Evolutionary conservation across 2,329 filamentous ascomycete species (phyloP).

Genomic region (Fusarium anthophilum): DNA sequence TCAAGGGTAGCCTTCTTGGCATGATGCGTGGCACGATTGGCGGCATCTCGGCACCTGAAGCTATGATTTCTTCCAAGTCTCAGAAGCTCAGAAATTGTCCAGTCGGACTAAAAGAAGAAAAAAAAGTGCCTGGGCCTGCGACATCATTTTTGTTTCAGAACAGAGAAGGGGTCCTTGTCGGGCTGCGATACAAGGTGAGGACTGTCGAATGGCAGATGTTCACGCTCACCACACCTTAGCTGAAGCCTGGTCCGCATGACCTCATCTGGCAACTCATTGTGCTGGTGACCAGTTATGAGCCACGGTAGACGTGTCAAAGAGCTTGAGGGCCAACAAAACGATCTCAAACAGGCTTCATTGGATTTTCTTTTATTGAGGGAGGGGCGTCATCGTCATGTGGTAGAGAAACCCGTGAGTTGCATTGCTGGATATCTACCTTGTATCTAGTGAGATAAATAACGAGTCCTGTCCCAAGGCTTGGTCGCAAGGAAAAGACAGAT

Average conservation of each 20-base stretch:
- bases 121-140: constrained; percentile 6
- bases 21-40: constrained; percentile 6
- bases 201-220: constrained; percentile 24
- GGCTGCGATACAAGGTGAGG: not conserved
- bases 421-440: not conserved
- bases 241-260: constrained; percentile 37
- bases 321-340: constrained; percentile 19
- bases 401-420: constrained; percentile 17
- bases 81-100: constrained; percentile 14
- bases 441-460: constrained; percentile 39
- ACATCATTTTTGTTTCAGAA: constrained; percentile 40
- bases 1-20: constrained; percentile 26
- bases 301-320: constrained; percentile 26
- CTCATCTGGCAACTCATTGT: constrained; percentile 30
- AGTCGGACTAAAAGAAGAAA: not conserved
- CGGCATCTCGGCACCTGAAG: constrained; percentile 7
- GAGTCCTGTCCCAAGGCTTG: constrained; percentile 3
- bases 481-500: not conserved
- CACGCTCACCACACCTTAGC: constrained; percentile 19
- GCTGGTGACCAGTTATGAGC: constrained; percentile 25
- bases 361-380: constrained; percentile 7
- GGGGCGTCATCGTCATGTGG: constrained; percentile 38
- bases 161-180: constrained; percentile 6
- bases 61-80: not conserved
- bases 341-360: constrained; percentile 35